Percentiles rank a stretch among this genome's conserved stretches.
phyloP scores from a whole-genome alignment of 2,329 filamentous ascomycete species.

The Drechslerella coelobrocha region DNA sequence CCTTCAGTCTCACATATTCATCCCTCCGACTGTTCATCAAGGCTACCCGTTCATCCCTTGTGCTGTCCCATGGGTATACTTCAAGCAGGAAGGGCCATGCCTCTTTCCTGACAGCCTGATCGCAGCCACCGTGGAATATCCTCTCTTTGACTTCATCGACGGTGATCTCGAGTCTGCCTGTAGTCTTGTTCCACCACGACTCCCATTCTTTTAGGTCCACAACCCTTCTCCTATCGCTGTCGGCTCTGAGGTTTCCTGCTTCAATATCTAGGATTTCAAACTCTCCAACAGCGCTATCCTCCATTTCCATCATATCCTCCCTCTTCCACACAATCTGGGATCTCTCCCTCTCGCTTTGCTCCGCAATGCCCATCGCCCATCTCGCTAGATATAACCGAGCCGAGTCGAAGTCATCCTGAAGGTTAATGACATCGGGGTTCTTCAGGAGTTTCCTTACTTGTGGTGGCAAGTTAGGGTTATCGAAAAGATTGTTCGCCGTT shows the following conservation, averaged over 20 bases:
- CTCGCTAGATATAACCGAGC: conserved; percentile 90
- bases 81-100: conserved; percentile 94
- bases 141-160: conserved; percentile 93
- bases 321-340: conserved; percentile 91
- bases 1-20: conserved; percentile 92
- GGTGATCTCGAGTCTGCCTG: conserved; percentile 78
- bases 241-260: conserved; percentile 69
- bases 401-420: conserved; percentile 97
- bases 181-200: conserved; percentile 79
- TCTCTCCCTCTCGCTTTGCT: conserved; percentile 89
- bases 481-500: conserved; percentile 88
- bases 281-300: conserved; percentile 92
- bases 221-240: conserved; percentile 74
- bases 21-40: conserved; percentile 85
- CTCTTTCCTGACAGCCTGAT: conserved; percentile 91
- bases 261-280: conserved; percentile 91
- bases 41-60: conserved; percentile 79
- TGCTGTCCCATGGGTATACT: conserved; percentile 92
- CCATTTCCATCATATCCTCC: conserved; percentile 87
- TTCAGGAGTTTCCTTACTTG: conserved; percentile 83
- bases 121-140: conserved; percentile 92
- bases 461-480: conserved; percentile 88
- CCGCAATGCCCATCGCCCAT: conserved; percentile 98
- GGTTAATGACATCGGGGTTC: conserved; percentile 90
- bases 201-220: conserved; percentile 88